Conservation (phyloP, 75 land plant species). For the Cryptomeria japonica region DNA sequence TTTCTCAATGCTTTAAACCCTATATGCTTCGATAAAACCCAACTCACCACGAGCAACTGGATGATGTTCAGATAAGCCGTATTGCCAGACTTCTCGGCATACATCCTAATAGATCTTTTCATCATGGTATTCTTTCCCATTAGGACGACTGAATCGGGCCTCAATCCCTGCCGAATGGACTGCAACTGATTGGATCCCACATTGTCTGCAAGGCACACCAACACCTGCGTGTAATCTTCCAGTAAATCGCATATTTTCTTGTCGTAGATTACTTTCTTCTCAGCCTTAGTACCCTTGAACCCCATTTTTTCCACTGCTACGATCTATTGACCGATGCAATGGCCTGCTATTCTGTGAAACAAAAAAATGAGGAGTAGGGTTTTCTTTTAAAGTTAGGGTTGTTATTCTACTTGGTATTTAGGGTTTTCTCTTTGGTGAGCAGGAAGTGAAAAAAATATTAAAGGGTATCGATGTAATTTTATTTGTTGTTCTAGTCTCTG, state of each 20-base stretch:
- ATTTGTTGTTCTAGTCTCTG: no score
- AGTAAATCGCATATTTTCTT: slow-evolving; percentile 62
- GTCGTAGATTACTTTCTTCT: slow-evolving; percentile 68
- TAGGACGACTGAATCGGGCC: slow-evolving; percentile 68
- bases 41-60: slow-evolving; percentile 59
- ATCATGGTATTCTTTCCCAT: slow-evolving; percentile 88
- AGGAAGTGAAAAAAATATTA: no score
- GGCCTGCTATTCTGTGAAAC: background rate
- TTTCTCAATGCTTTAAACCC: background rate
- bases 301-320: slow-evolving; percentile 36
- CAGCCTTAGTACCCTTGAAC: slow-evolving; percentile 58
- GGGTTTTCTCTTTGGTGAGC: background rate
- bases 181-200: slow-evolving; percentile 77
- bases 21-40: background rate
- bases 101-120: slow-evolving; percentile 55
- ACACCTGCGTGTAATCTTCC: slow-evolving; percentile 50
- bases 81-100: slow-evolving; percentile 67
- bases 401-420: background rate
- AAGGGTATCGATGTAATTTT: no score
- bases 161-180: slow-evolving; percentile 58
- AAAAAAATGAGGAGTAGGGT: background rate
- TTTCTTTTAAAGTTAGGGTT: background rate
- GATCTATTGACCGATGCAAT: background rate
- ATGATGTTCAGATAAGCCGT: slow-evolving; percentile 43
- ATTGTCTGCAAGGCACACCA: slow-evolving; percentile 67